These are phyloP conservation scores for Pulicaria dysenterica DNA, from an alignment of 129 eudicot species.

Conservation along the genomic window DNA sequence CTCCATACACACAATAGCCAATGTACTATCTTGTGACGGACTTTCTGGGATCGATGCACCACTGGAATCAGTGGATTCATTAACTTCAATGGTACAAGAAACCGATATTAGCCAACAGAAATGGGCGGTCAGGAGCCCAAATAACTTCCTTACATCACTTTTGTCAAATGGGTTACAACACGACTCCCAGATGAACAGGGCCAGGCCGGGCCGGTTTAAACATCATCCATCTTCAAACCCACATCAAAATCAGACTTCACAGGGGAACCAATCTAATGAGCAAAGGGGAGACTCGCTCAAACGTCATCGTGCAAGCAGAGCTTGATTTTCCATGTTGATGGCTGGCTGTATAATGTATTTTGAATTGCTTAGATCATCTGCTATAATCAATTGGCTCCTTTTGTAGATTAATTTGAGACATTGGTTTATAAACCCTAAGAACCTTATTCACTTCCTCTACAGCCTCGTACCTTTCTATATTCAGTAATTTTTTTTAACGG, in stretches of 20 bases:
- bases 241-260: constrained; percentile 15
- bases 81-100: constrained; percentile 54
- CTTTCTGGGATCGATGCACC: constrained; percentile 53
- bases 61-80: constrained; percentile 48
- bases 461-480: no score
- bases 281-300: constrained; percentile 44
- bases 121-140: constrained; percentile 23
- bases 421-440: no score
- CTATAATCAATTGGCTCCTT: not conserved
- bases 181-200: constrained; percentile 24
- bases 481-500: no score
- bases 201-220: not conserved
- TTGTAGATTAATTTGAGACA: not conserved
- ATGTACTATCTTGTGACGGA: constrained; percentile 79
- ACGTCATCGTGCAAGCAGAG: constrained; percentile 39
- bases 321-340: constrained; percentile 15
- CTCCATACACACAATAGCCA: constrained; percentile 59
- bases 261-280: constrained; percentile 19
- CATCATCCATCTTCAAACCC: not conserved
- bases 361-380: constrained; percentile 3
- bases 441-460: no score
- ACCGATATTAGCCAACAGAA: constrained; percentile 44
- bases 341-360: not conserved
- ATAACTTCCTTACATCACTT: constrained; percentile 42
- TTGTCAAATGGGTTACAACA: constrained; percentile 12